Conservation (phyloP, 2,329 filamentous ascomycete genomes). For the Fusarium kyushuense region DNA sequence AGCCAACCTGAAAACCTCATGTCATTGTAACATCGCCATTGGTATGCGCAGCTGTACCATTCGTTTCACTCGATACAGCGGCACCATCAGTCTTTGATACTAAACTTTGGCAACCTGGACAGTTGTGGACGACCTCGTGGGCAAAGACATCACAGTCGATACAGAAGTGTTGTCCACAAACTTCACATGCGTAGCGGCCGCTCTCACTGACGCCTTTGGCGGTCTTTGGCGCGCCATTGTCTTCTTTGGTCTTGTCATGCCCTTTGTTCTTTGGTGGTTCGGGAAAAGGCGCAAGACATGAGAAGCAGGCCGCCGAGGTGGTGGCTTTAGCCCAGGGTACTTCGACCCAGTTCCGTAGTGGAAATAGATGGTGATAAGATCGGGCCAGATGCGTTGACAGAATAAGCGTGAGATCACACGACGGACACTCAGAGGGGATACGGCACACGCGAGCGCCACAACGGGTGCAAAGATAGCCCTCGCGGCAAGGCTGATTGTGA, state of each 20-base stretch:
- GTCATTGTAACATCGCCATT: slow-evolving; percentile 61
- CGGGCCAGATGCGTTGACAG: slow-evolving; percentile 91
- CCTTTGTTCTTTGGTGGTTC: slow-evolving; percentile 49
- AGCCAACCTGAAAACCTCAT: slow-evolving; percentile 6
- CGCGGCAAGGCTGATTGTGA: slow-evolving; percentile 82
- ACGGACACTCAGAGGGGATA: slow-evolving; percentile 89
- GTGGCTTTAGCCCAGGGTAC: slow-evolving; percentile 83
- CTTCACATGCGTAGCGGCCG: slow-evolving; percentile 86
- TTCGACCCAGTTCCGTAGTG: slow-evolving; percentile 88
- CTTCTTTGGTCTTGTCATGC: slow-evolving; percentile 43
- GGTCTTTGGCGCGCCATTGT: slow-evolving; percentile 36
- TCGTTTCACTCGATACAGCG: slow-evolving; percentile 41
- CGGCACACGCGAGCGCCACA: slow-evolving; percentile 91
- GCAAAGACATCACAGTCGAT: slow-evolving; percentile 98
- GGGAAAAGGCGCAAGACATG: slow-evolving; percentile 82
- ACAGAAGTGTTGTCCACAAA: slow-evolving; percentile 93
- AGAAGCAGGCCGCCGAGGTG: slow-evolving; percentile 75
- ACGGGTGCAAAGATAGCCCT: slow-evolving; percentile 91
- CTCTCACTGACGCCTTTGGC: slow-evolving; percentile 83
- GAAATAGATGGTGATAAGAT: slow-evolving; percentile 95
- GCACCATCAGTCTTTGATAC: slow-evolving; percentile 34
- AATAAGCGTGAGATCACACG: slow-evolving; percentile 91
- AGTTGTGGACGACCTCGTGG: slow-evolving; percentile 95
- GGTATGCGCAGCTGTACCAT: slow-evolving; percentile 49
- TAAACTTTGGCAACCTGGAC: slow-evolving; percentile 83